Percentiles rank a stretch among this genome's conserved stretches.
These are phyloP conservation scores for Calonectria hawksworthii DNA, from an alignment of 2,329 filamentous ascomycete species.

Conservation along the genomic window DNA sequence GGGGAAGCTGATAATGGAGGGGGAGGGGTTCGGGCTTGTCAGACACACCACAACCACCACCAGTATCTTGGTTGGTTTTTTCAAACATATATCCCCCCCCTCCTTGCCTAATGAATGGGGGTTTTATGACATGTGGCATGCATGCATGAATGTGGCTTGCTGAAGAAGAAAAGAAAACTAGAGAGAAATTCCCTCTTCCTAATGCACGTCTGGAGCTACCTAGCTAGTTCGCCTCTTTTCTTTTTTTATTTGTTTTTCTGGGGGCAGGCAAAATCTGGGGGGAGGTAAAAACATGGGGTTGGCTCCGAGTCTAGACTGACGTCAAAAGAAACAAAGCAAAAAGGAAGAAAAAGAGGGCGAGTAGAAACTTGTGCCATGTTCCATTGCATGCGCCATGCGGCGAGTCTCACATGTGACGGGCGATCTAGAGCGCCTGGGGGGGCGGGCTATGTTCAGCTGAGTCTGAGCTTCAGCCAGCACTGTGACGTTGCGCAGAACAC, in stretches of 20 bases:
- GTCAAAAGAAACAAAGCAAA: neutral
- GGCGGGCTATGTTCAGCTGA: neutral
- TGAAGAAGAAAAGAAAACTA: neutral
- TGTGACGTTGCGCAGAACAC: neutral
- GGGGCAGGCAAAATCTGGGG: neutral
- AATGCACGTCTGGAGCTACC: neutral
- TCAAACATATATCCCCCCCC: neutral
- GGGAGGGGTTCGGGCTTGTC: neutral
- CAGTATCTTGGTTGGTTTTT: neutral
- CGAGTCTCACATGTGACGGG: neutral
- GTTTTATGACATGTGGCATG: neutral
- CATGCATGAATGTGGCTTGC: neutral
- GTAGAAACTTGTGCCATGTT: neutral
- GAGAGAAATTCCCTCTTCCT: neutral
- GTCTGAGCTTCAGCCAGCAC: neutral
- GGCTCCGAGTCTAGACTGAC: neutral
- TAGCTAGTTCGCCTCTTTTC: neutral
- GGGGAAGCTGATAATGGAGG: neutral
- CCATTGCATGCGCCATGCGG: neutral
- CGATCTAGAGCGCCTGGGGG: neutral
- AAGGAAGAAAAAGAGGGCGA: neutral
- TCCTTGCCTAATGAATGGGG: neutral
- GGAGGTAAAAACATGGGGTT: neutral
- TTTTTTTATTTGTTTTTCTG: neutral
- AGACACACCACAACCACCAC: neutral